Percentiles rank a stretch among this genome's conserved stretches.
Evolutionary conservation across 345 rosid species (phyloP).

Genomic region (Acer yangbiense): DNA sequence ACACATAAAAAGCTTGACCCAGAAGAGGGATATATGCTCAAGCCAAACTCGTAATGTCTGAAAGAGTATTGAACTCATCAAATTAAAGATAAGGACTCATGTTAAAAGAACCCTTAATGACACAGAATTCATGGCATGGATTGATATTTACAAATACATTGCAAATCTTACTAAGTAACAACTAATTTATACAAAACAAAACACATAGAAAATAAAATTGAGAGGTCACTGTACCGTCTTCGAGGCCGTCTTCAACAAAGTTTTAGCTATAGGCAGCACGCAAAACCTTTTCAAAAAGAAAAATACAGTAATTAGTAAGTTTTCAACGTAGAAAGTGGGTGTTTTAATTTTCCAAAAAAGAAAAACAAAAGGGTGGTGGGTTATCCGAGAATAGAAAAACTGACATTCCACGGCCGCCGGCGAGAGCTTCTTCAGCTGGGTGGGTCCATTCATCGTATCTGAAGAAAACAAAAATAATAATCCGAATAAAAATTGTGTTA

Average conservation of each 20-base stretch:
- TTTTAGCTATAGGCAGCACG: conserved; percentile 52
- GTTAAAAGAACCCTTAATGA: background rate
- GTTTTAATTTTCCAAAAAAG: background rate
- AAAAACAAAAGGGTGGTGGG: background rate
- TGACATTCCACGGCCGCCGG: conserved; percentile 81
- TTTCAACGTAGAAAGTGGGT: too few species aligned
- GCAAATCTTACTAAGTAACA: background rate
- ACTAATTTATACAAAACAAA: background rate
- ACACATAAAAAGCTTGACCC: background rate
- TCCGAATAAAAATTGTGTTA: background rate
- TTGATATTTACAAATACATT: background rate
- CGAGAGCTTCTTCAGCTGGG: conserved; percentile 71
- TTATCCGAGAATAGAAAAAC: background rate
- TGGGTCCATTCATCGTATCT: conserved; percentile 74
- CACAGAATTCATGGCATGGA: background rate
- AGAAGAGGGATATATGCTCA: background rate
- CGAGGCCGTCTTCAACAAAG: conserved; percentile 44
- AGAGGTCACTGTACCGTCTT: conserved; percentile 41
- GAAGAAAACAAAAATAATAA: background rate
- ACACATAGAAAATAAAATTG: background rate
- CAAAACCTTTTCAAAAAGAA: conserved; percentile 54
- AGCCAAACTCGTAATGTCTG: background rate
- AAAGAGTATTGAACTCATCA: background rate
- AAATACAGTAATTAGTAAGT: background rate
- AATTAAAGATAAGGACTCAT: background rate